Evolutionary conservation across 73 alveolate genomes (phyloP), one percentile per base, ranked within the genome.

Genomic region (Symbiodinium pilosum): DNA sequence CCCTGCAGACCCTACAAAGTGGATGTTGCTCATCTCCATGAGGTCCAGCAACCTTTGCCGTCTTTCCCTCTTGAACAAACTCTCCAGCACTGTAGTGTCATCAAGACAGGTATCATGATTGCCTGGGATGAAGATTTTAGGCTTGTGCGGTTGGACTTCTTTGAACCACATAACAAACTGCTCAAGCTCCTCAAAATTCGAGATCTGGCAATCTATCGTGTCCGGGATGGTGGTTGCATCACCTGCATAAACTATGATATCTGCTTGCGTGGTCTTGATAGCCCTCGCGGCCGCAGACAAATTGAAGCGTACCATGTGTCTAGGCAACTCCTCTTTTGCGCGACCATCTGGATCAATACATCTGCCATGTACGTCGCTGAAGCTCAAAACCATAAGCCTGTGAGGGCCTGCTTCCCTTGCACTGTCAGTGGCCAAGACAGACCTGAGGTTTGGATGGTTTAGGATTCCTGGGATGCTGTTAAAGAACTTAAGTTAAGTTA

Each of bases 221-320:
- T 73, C 43, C 44, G 85, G 85, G 85, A 73, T 73, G 47, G 43
- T n/a, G 32, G 85, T 73, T 30, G 85, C 41, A 73, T 73, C 85
- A 36, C 85, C 85, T 0, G 44, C 85, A 73, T 12, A 73, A 30
- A 73, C 41, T 42, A 73, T 73, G 85, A 73, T 34, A 43, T 73
- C 44, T 11, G 85, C 85, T 24, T 32, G 32, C 18, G 85, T 73
- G 85, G 85, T 73, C 43, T n/a, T 7, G 85, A 73, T 34, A 14
- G 18, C 28, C 43, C 1, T 36, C n/a, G 85, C 85, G 28, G 85
- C 85, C 28, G 41, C 43, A n/a, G 85, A 73, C 26, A 43, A n/a
- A 8, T 32, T 73, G 85, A 73, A 73, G 26, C 9, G 44, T 24
- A 7, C 85, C 44, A 73, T 73, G 43, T 73, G 85, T 21, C 32